Conservation (phyloP, 176 grass and related monocot genomes). For the Musa beccarii region DNA sequence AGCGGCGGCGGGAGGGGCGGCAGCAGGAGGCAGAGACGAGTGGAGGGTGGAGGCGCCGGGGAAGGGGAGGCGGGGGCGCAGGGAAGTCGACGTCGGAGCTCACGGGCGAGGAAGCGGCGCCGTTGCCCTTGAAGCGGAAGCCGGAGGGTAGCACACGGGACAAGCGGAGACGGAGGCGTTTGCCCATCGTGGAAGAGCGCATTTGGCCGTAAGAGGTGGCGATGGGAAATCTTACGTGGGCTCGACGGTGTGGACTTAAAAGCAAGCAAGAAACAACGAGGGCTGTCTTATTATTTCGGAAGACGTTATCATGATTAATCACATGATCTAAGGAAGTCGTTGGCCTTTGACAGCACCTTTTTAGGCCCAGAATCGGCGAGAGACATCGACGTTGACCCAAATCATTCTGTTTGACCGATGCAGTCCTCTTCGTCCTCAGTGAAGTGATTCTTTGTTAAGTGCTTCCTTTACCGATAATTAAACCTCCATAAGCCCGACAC, state of each 20-base stretch:
- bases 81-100: constrained; percentile 21
- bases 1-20: not conserved
- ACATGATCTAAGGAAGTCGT: not conserved
- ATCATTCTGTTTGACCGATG: not conserved
- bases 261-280: not conserved
- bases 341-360: not conserved
- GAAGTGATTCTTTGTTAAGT: too few species aligned
- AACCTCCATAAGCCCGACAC: too few species aligned
- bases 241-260: not conserved
- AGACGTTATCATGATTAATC: not conserved
- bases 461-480: too few species aligned
- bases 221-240: not conserved
- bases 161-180: constrained; percentile 34
- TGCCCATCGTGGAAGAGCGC: constrained; percentile 43
- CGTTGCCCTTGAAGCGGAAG: constrained; percentile 39
- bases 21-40: constrained; percentile 8
- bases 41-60: constrained; percentile 20
- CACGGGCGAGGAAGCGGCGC: constrained; percentile 11
- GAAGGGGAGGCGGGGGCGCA: not conserved
- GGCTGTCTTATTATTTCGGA: not conserved
- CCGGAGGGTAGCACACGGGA: constrained; percentile 34
- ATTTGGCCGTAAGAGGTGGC: not conserved
- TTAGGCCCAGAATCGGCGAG: not conserved
- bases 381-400: not conserved
- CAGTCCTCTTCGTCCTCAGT: not conserved